Evolutionary conservation across 2,329 filamentous ascomycete genomes (phyloP), one percentile per base, ranked within the genome.

Genomic region (Pseudogymnoascus sp.): DNA sequence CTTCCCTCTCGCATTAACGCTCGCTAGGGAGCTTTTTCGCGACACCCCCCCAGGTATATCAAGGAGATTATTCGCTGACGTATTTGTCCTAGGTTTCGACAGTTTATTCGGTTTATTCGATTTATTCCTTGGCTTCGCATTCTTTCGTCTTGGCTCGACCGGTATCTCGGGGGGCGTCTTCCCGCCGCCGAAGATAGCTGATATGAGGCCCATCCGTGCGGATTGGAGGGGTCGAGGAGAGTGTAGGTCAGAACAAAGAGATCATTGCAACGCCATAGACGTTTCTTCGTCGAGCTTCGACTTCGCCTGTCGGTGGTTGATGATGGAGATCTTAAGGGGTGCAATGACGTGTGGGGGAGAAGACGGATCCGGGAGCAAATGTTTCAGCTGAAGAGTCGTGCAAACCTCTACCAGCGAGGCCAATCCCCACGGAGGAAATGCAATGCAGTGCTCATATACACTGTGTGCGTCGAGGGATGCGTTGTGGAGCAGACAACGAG

Each of bases 1-100:
- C 39, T 21, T 42, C 39, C 39, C 9, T 18, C 39, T 42, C 18
- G 8, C 15, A 42, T 42, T 21, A 42, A 42, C 39, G 21, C 39
- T 21, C 39, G 39, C 39, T 21, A 42, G 18, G 15, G 39, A 42
- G 39, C 39, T 42, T 18, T 42, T 9, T 9, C 39, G 4, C 15
- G 39, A 42, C 2, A 42, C 4, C 39, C 48, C 31, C 25, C 48
- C 31, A n/a, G 48, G 48, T 21, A 55, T 13, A 33, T 55, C 31
- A 18, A 55, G 48, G 1, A 69, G 62, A 48, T 64, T 65, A 3
- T 64, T 63, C 5, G 55, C 65, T 5, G 67, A 67, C 29, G 69
- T 61, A 52, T 67, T 71, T 18, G 71, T 71, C 55, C 64, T 69
- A 1, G 71, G 71, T 60, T 72, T 72, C 13, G 70, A 72, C n/a